Evolutionary conservation across 1,139 yeast species (phyloP), one percentile per base, ranked within the genome.

Genomic region (Pichia sp.): DNA sequence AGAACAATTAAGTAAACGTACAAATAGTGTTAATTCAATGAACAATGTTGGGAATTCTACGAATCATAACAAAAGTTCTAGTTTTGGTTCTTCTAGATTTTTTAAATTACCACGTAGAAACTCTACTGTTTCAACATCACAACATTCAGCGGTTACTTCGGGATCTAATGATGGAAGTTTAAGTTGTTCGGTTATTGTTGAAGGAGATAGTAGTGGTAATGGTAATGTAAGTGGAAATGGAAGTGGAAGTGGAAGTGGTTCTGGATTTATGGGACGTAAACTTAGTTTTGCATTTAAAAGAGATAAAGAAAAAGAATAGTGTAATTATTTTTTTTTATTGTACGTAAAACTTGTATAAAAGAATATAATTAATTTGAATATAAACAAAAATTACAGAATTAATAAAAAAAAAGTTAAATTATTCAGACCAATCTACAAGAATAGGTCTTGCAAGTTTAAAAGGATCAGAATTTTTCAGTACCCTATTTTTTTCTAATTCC

Each of bases 381-480:
- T 30, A 6, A 20, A 11, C 7, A n/a, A 31, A 13, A 23, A 16
- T 20, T 23, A n/a, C 6, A 16, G 23, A 23, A 22, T 9, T 15
- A 16, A 33, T 32, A 13, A 13, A 32, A n/a, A 19, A 23, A 22
- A 15, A 5, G 34, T 30, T 9, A 21, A n/a, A 32, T 18, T 27
- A 42, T 18, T 38, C 43, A 3, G 39, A 35, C 87, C 88, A 80
- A 60, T 80, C 86, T n/a, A 80, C 83, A 18, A 64, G 57, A 33
- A 77, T 68, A 32, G 67, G 62, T 46, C 79, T 58, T 35, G 50
- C 61, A 53, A 69, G 52, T 50, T 66, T 52, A 50, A 74, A 64
- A 62, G 74, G 53, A 55, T 84, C 94, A 6, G 89, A 78, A 55
- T 84, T 84, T 59, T 81, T 81, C 61, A 85, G 67, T 48, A 84